Conservation (phyloP, 1,139 yeast species). For the Geotrichum fermentans region DNA sequence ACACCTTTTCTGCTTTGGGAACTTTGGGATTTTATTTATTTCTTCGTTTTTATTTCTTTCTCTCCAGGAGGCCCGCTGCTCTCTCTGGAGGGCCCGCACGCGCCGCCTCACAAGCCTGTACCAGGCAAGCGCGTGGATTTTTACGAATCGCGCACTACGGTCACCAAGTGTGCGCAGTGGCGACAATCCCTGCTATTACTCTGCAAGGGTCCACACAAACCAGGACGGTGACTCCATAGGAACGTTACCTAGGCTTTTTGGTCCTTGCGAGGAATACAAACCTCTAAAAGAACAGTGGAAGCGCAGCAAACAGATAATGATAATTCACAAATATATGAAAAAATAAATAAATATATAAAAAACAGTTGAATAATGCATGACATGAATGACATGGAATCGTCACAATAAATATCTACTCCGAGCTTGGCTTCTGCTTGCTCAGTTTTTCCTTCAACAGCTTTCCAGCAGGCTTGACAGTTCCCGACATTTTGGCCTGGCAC, state of each 20-base stretch:
- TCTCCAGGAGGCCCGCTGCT: no score
- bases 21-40: neutral
- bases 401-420: no score
- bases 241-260: no score
- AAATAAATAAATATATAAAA: neutral
- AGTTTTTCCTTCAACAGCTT: slow-evolving; percentile 29
- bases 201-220: neutral
- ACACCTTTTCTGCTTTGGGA: no score
- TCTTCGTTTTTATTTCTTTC: neutral
- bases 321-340: no score
- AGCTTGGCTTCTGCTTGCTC: slow-evolving; percentile 30
- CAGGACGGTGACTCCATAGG: neutral
- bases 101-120: neutral
- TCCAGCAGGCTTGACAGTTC: slow-evolving; percentile 44
- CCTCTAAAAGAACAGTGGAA: no score
- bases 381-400: no score
- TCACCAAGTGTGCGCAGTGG: neutral
- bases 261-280: no score
- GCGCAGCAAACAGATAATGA: no score
- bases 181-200: neutral
- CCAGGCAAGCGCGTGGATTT: no score
- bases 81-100: no score
- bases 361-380: no score
- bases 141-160: neutral
- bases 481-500: slow-evolving; percentile 57